Evolutionary conservation across 163 green algal species (phyloP).

Genomic region (Scenedesmus sp.): DNA sequence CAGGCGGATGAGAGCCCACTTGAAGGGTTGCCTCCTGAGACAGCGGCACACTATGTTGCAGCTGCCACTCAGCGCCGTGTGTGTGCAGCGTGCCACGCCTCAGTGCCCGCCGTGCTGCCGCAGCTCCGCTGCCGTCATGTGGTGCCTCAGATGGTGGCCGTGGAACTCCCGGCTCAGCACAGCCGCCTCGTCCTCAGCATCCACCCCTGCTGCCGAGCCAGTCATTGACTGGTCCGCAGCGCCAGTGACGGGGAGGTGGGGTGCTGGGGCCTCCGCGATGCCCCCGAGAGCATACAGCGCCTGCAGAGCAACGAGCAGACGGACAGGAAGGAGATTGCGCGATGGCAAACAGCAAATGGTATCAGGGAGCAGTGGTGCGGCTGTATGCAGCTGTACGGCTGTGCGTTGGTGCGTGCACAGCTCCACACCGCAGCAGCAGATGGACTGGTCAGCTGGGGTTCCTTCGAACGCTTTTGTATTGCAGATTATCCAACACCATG

Average conservation of each 20-base stretch:
- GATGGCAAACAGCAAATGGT: background rate
- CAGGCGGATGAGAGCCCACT: background rate
- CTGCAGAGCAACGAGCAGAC: background rate
- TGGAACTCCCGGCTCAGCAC: background rate
- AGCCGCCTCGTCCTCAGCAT: background rate
- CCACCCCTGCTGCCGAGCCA: background rate
- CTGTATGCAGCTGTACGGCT: background rate
- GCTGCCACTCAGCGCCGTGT: background rate
- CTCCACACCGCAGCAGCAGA: background rate
- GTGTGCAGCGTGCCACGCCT: background rate
- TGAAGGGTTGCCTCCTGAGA: too few relatives aligned
- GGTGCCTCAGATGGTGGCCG: conserved; percentile 26
- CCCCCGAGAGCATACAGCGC: conserved; percentile 26
- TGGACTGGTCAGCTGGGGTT: too few relatives aligned
- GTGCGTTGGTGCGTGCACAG: too few relatives aligned
- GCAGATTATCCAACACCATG: too few relatives aligned
- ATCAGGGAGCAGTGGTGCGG: background rate
- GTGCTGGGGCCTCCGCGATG: conserved; percentile 1
- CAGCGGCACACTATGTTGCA: background rate
- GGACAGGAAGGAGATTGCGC: background rate
- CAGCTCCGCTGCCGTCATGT: conserved; percentile 35
- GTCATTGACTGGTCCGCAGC: background rate
- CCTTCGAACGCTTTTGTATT: too few relatives aligned
- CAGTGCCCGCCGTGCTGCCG: conserved; percentile 1
- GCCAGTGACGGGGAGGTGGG: conserved; percentile 1